Percentiles rank a stretch among this genome's conserved stretches.
These are phyloP conservation scores for Cryptococcus depauperatus DNA, from an alignment of 1,284 basidiomycete species.

Conservation along the genomic window DNA sequence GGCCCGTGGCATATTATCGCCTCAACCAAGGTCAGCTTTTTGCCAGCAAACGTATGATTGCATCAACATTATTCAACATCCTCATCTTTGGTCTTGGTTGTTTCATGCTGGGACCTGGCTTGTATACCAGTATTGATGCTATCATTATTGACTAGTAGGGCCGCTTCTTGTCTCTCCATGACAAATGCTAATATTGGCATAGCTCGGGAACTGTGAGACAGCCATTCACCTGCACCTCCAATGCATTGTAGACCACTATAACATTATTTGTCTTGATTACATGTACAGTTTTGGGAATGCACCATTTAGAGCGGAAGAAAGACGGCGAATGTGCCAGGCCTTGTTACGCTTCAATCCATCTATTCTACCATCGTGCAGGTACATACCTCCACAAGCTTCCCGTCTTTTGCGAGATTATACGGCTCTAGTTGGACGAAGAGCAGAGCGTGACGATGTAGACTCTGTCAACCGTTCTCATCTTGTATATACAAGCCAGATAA, in stretches of 20 bases:
- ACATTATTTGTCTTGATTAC: no score
- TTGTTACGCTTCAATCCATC: no score
- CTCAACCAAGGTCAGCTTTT: slow-evolving; percentile 42
- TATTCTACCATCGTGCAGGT: no score
- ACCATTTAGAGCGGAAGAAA: no score
- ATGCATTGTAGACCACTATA: slow-evolving; percentile 15
- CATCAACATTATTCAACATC: slow-evolving; percentile 38
- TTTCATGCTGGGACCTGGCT: slow-evolving; percentile 48
- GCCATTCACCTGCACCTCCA: slow-evolving; percentile 13
- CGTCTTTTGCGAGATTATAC: no score
- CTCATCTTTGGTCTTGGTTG: slow-evolving; percentile 43
- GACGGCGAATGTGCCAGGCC: no score
- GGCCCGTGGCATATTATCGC: slow-evolving; percentile 47
- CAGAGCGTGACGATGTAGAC: no score
- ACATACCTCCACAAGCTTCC: no score
- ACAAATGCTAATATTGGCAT: neutral
- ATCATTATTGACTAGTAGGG: slow-evolving; percentile 44
- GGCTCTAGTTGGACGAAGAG: no score
- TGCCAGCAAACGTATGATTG: slow-evolving; percentile 19
- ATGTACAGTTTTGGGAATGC: no score
- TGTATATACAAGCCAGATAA: no score
- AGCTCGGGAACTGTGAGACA: slow-evolving; percentile 10
- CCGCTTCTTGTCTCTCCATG: neutral
- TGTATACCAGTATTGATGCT: slow-evolving; percentile 47
- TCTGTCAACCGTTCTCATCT: no score